Percentiles rank a stretch among this genome's conserved stretches.
Conservation (phyloP, 345 rosid genomes). For the Melaleuca alternifolia region DNA sequence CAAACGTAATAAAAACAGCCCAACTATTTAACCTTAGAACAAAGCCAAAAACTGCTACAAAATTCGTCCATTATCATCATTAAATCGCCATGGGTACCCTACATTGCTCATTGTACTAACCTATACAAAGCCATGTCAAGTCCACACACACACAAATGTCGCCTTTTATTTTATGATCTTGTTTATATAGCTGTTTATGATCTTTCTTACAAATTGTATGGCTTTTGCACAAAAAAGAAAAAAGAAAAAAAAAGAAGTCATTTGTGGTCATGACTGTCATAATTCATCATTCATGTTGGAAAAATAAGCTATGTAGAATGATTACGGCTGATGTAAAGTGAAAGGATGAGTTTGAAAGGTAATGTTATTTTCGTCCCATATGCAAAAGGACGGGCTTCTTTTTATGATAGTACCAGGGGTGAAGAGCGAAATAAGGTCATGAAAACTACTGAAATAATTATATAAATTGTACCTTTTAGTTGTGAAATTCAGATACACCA, state of each 20-base stretch:
- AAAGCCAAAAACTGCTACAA: neutral
- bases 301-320: neutral
- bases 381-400: neutral
- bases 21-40: neutral
- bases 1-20: neutral
- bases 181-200: neutral
- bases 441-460: too few relatives aligned
- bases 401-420: neutral
- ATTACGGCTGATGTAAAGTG: fast-evolving
- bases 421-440: neutral
- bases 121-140: too few relatives aligned
- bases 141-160: too few relatives aligned
- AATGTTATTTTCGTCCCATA: neutral
- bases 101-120: neutral
- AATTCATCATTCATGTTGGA: neutral
- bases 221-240: neutral
- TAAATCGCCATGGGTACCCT: neutral
- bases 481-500: too few relatives aligned
- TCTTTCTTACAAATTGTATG: neutral
- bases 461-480: too few relatives aligned
- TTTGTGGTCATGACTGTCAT: neutral
- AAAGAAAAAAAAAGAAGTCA: too few relatives aligned
- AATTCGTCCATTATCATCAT: neutral
- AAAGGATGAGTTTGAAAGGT: neutral
- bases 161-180: neutral